Evolutionary conservation across 805 yeast genomes (phyloP), one percentile per base, ranked within the genome.

Genomic region (Diddensiella caesifluorescens): DNA sequence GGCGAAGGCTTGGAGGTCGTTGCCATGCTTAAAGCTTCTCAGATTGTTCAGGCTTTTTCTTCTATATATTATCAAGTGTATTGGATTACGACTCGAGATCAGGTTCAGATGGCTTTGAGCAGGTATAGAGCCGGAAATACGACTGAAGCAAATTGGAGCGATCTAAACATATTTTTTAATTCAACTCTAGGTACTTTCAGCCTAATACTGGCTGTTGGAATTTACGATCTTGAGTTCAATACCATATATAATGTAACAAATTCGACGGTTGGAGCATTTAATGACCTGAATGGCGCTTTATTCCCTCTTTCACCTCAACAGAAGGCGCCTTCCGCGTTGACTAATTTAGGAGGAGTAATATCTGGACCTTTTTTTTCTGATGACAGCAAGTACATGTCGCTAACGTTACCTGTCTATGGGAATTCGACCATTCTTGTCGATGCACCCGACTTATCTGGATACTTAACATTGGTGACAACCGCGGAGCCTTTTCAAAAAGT

Each of bases 21-120:
- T 16, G 83, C 95, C 2, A 83, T 83, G 59, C 66, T 88, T 42
- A 87, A 86, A 60, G 77, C 90, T 0, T 74, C 89, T 0, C 95
- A 88, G 60, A 67, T 87, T 16, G 73, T 71, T 41, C 95, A 86
- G 61, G 73, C 77, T 30, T 64, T 84, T 44, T 74, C 74, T 45
- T 73, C 69, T 46, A 65, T 76, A 21, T 80, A 77, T 57, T 83
- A 80, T 55, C 94, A 86, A 60, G 73, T 80, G 2, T 71, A 72
- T 43, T 79, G 83, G 68, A 64, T 87, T 6, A 65, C 85, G 1
- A 68, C 77, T 2, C 71, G 80, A 51, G 83, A 78, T 44, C 60
- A 79, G 1, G 57, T 88, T 5, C 80, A 79, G 47, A 53, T 61
- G 10, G 78, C 92, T 0, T 63, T 87, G 36, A 69, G 79, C 1